phyloP scores from a whole-genome alignment of 306 rosid genomes.

The Macrotyloma uniflorum region DNA sequence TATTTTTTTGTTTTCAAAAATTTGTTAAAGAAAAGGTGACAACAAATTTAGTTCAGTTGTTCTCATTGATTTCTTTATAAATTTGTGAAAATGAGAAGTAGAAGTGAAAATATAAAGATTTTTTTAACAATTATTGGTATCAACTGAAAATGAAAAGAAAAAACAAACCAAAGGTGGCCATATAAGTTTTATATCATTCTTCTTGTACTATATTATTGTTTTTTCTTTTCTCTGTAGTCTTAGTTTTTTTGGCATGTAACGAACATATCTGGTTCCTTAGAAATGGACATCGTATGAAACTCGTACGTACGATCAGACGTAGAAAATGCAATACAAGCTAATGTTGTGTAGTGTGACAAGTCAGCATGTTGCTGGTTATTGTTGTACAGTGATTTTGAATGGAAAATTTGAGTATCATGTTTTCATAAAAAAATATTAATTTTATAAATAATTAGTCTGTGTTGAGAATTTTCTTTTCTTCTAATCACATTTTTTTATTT shows the following conservation, averaged over 20 bases:
- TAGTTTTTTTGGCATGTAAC: conserved; percentile 2
- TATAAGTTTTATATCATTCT: not conserved
- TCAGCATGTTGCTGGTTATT: conserved; percentile 2
- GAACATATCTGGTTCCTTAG: not conserved
- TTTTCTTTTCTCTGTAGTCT: not conserved
- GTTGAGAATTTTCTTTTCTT: too few species aligned
- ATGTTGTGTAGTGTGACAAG: conserved; percentile 14
- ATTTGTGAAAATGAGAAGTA: not conserved
- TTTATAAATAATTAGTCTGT: too few species aligned
- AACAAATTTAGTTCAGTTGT: not conserved
- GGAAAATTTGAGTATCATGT: not conserved
- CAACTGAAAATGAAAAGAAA: not conserved
- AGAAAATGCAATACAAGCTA: conserved; percentile 15
- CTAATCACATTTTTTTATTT: too few species aligned
- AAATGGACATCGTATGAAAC: conserved; percentile 13
- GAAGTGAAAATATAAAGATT: not conserved
- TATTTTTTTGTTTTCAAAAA: not conserved
- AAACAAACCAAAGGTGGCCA: not conserved
- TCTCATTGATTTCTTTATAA: not conserved
- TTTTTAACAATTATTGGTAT: not conserved
- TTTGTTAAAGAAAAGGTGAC: not conserved
- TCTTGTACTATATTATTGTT: conserved; percentile 5
- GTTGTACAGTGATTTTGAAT: not conserved
- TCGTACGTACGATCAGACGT: not conserved
- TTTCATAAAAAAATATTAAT: too few species aligned